Percentiles rank a stretch among this genome's conserved stretches.
Evolutionary conservation across 345 rosid species (phyloP).

Genomic region (Aethionema arabicum): DNA sequence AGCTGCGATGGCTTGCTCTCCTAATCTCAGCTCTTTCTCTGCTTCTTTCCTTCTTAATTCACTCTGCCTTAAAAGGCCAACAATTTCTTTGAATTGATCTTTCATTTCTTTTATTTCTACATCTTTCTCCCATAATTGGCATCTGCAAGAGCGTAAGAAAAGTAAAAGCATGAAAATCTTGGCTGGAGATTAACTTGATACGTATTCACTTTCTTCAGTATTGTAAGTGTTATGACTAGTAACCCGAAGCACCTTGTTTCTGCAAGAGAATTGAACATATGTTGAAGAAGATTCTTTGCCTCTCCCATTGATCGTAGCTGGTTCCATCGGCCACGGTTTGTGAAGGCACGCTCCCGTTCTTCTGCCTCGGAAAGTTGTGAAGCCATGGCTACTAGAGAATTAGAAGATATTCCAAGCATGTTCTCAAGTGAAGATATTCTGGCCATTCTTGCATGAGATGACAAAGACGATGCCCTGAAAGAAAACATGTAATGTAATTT

Average conservation of each 20-base stretch:
- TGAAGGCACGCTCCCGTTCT: conserved; percentile 87
- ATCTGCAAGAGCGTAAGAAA: conserved; percentile 45
- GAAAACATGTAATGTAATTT: conserved; percentile 18
- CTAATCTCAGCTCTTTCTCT: conserved; percentile 74
- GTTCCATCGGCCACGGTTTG: conserved; percentile 96
- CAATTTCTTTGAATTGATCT: conserved; percentile 89
- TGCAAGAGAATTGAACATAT: conserved; percentile 84
- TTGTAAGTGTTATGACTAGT: not conserved
- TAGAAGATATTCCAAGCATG: conserved; percentile 90
- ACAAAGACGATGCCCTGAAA: conserved; percentile 90
- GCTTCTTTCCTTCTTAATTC: conserved; percentile 75
- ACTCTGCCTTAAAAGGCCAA: conserved; percentile 67
- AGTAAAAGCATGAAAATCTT: conserved; percentile 5
- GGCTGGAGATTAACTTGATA: not conserved
- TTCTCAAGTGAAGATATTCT: conserved; percentile 87
- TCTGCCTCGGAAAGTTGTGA: conserved; percentile 99
- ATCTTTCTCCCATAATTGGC: conserved; percentile 93
- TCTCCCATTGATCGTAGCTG: conserved; percentile 98
- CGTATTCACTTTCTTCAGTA: not conserved
- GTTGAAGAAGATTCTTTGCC: conserved; percentile 92
- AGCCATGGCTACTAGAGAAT: conserved; percentile 96
- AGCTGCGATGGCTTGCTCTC: conserved; percentile 71
- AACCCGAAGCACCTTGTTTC: conserved; percentile 64
- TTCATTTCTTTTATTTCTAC: conserved; percentile 90
- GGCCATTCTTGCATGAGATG: conserved; percentile 90